These are phyloP conservation scores for Carex kokanica DNA, from an alignment of 176 grass and related monocot genomes.

Conservation along the genomic window DNA sequence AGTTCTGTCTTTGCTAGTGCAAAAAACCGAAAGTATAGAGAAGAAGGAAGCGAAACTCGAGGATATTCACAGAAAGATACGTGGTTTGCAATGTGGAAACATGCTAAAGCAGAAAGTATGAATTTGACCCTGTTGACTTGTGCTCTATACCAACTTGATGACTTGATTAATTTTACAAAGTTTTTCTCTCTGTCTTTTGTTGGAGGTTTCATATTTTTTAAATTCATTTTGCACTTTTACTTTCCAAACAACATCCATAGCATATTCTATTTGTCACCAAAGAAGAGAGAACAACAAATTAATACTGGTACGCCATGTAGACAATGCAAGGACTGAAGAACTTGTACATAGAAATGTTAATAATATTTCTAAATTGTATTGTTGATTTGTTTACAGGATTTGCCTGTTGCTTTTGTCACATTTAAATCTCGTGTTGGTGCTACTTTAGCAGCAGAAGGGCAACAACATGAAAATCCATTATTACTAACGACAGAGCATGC, in stretches of 20 bases:
- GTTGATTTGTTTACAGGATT: constrained; percentile 48
- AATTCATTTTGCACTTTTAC: background rate
- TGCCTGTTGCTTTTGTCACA: constrained; percentile 78
- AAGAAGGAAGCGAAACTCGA: constrained; percentile 49
- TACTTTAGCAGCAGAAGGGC: constrained; percentile 59
- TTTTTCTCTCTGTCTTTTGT: background rate
- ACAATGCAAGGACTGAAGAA: background rate
- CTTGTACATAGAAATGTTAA: background rate
- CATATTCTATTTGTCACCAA: background rate
- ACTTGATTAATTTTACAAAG: background rate
- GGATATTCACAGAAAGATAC: constrained; percentile 40
- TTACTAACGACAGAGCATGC: constrained; percentile 57
- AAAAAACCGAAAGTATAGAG: constrained; percentile 27
- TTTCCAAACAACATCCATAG: background rate
- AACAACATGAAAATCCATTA: constrained; percentile 66
- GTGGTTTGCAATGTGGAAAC: constrained; percentile 51
- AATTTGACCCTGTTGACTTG: background rate
- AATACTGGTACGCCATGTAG: background rate
- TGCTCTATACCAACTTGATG: background rate
- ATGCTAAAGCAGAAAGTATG: constrained; percentile 62
- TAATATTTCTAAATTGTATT: background rate
- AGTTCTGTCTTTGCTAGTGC: constrained; percentile 34
- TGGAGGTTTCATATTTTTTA: background rate
- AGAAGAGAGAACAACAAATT: background rate
- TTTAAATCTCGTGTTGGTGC: constrained; percentile 74